phyloP scores from a whole-genome alignment of 371 early-diverging fungal genomes.

The Batkoa obscura region DNA sequence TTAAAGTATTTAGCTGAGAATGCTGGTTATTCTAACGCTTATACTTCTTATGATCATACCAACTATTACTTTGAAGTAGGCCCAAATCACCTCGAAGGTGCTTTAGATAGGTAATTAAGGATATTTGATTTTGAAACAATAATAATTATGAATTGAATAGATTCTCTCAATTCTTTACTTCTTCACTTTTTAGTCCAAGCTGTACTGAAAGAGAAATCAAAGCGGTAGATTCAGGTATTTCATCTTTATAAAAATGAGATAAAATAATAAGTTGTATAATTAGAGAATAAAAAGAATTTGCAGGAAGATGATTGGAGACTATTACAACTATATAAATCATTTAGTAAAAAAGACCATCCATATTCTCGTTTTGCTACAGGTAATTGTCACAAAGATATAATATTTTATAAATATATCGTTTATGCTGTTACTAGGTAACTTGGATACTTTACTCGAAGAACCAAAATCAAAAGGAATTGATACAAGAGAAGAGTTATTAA shows the following conservation, averaged over 20 bases:
- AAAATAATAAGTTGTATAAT: not conserved
- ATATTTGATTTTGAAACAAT: too few species aligned
- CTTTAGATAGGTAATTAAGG: conserved; percentile 41
- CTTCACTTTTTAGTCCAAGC: conserved; percentile 65
- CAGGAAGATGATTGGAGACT: conserved; percentile 73
- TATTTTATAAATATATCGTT: not conserved
- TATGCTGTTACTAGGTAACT: conserved; percentile 21
- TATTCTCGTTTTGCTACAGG: conserved; percentile 74
- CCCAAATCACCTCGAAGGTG: conserved; percentile 68
- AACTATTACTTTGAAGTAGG: conserved; percentile 92
- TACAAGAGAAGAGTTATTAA: conserved; percentile 61
- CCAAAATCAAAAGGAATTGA: conserved; percentile 53
- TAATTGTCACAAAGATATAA: not conserved
- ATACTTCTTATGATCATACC: conserved; percentile 70
- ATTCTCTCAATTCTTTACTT: conserved; percentile 84
- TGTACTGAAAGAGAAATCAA: conserved; percentile 81
- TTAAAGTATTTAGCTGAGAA: conserved; percentile 62
- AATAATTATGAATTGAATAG: conserved; percentile 5
- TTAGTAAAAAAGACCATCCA: conserved; percentile 64
- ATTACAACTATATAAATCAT: conserved; percentile 63
- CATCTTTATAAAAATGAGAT: not conserved
- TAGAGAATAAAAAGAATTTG: conserved; percentile 80
- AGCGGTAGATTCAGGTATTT: conserved; percentile 74
- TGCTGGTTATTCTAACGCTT: conserved; percentile 91
- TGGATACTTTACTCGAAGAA: conserved; percentile 61